Conservation (phyloP, 371 early-diverging fungal species). For the Syncephalastrum sp. region DNA sequence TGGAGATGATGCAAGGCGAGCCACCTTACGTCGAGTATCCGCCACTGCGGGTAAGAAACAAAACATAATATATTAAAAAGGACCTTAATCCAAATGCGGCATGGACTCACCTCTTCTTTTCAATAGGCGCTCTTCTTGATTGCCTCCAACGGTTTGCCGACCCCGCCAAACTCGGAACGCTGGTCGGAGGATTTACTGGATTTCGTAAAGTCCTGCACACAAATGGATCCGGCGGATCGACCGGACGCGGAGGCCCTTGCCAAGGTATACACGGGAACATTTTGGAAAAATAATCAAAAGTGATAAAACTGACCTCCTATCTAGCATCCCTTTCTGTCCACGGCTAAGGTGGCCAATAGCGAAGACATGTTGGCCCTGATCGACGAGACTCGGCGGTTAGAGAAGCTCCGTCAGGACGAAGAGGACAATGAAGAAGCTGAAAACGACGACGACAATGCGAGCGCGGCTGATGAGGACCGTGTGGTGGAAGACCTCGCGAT, state of each 20-base stretch:
- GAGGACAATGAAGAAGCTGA: slow-evolving; percentile 16
- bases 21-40: slow-evolving; percentile 74
- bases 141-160: slow-evolving; percentile 61
- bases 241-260: slow-evolving; percentile 47
- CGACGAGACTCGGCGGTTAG: slow-evolving; percentile 20
- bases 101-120: neutral
- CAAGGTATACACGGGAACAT: slow-evolving; percentile 19
- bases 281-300: neutral
- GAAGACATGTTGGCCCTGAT: slow-evolving; percentile 26
- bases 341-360: slow-evolving; percentile 19
- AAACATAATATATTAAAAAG: no score
- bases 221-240: slow-evolving; percentile 14
- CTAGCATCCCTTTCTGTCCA: slow-evolving; percentile 39
- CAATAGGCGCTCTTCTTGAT: slow-evolving; percentile 62
- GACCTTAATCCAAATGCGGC: neutral
- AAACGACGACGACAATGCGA: slow-evolving; percentile 20
- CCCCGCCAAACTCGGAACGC: slow-evolving; percentile 48
- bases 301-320: neutral
- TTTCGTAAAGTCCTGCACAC: slow-evolving; percentile 51
- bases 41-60: slow-evolving; percentile 53
- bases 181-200: slow-evolving; percentile 55
- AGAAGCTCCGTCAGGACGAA: slow-evolving; percentile 19
- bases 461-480: slow-evolving; percentile 1
- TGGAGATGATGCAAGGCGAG: slow-evolving; percentile 83
- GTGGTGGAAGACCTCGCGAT: slow-evolving; percentile 14